Conservation (phyloP, 106 monocot genomes). For the Triglochin maritima region DNA sequence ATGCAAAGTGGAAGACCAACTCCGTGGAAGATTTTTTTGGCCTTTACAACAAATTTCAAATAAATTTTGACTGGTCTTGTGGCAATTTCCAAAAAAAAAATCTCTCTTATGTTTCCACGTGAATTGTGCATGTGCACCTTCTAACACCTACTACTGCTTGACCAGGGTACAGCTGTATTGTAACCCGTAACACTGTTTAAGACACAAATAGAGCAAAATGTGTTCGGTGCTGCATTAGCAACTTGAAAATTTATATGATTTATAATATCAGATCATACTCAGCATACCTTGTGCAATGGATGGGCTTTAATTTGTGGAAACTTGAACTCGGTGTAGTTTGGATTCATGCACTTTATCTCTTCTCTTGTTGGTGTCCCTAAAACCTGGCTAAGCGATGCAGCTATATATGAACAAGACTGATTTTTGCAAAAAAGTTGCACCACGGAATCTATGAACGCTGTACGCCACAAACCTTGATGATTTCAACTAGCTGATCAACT, state of each 20-base stretch:
- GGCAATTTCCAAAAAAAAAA: too few species aligned
- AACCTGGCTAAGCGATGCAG: constrained; percentile 22
- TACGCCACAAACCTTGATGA: constrained; percentile 41
- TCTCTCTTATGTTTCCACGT: too few species aligned
- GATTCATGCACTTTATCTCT: constrained; percentile 69
- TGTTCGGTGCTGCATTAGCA: neutral
- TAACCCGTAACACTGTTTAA: neutral
- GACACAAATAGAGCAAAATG: neutral
- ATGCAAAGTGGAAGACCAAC: too few species aligned
- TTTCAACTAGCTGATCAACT: constrained; percentile 64
- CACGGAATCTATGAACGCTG: neutral
- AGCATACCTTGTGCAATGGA: constrained; percentile 49
- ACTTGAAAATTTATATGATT: too few species aligned
- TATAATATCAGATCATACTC: too few species aligned
- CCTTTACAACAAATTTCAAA: too few species aligned
- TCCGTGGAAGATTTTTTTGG: too few species aligned
- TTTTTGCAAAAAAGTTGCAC: neutral
- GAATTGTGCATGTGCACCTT: too few species aligned
- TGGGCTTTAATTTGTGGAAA: constrained; percentile 44
- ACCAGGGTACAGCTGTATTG: too few species aligned
- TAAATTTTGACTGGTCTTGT: too few species aligned
- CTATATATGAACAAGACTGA: neutral
- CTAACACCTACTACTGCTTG: too few species aligned
- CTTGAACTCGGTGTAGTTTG: constrained; percentile 56
- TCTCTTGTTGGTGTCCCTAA: constrained; percentile 62